Base-by-base conservation (phyloP, 2,329 filamentous ascomycete species). In the Colletotrichum eleusines region DNA sequence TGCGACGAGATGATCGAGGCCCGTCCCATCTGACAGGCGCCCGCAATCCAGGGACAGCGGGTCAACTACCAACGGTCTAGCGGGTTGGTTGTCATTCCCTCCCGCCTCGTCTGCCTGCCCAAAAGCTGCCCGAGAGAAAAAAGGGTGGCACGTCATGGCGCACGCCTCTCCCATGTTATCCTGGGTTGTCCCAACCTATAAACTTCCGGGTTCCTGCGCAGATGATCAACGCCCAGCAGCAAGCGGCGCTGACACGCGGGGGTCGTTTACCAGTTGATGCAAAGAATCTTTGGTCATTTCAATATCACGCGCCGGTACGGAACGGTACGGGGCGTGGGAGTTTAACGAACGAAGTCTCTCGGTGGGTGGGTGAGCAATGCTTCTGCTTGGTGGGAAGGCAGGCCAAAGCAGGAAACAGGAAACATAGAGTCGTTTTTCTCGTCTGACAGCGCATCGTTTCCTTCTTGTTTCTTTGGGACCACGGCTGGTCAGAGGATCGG, bases 181-280 rank as follows among this genome's bases (percentile, higher is more conserved):
- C 50, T 46, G 46, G 44, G 38, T 33, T 63, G 44, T 57, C 44
- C 63, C 35, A 70, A 53, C 64, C 58, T 68, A 69, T 63, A 63
- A 53, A 71, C 58, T 59, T 40, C 35, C 76, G 76, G 76, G 75
- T 77, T 79, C 77, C 76, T 78, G 77, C 77, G 74, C 77, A 76
- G 73, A 73, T 78, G 76, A 78, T 74, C 74, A 75, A 68, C 66
- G 60, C 66, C 66, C 54, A 68, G 54, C 54, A 68, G 54, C 65
- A 40, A 53, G 33, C 38, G 61, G 46, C 51, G 48, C 57, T 60
- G 63, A 65, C 67, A 46, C 18, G 48, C 38, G 63, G 46, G 57
- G 40, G 20, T n/a, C 28, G 42, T 50, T 18, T 2, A 53, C 35
- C 46, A 14, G 42, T 50, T 33, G 35, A 38, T 60, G 46, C 28